A percentile compares a stretch with the other conserved stretches of the same genome.
phyloP scores from a whole-genome alignment of 352 stramenopile genomes.

The Aphanomyces stellatus region DNA sequence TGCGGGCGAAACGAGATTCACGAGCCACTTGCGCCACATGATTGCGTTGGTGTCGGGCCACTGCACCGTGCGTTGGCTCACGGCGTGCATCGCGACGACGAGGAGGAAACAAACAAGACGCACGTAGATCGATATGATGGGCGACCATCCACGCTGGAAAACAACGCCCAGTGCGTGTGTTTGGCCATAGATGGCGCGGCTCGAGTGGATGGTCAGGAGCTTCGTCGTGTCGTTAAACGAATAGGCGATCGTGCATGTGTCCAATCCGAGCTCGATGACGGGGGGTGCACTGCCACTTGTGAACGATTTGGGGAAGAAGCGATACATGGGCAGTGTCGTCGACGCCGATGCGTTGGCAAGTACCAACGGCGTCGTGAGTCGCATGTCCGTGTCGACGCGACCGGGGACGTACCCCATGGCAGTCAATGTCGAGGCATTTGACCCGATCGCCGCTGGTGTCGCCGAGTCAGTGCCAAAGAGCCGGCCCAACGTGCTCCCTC shows the following conservation, averaged over 20 bases:
- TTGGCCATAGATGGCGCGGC: not conserved
- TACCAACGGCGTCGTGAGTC: not conserved
- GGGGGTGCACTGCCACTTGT: not conserved
- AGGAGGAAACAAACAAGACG: not conserved
- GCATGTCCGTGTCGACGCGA: constrained; percentile 7
- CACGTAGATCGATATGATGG: not conserved
- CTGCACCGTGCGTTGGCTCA: constrained; percentile 3
- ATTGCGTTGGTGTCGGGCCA: not conserved
- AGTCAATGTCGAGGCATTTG: not conserved
- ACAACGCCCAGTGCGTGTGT: not conserved
- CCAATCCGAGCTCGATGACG: constrained; percentile 1
- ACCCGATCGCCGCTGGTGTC: not conserved
- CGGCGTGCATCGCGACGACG: not conserved
- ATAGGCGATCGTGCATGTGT: not conserved
- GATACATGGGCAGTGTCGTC: constrained; percentile 1
- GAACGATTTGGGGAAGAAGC: not conserved
- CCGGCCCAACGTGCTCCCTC: not conserved
- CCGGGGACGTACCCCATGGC: constrained; percentile 1
- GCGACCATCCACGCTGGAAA: not conserved
- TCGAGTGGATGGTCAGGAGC: not conserved
- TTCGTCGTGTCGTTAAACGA: not conserved
- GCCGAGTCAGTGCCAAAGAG: not conserved
- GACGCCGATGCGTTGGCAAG: too few species aligned
- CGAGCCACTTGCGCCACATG: not conserved
- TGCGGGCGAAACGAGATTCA: not conserved